phyloP scores from a whole-genome alignment of 2,329 filamentous ascomycete species.

The Aspergillus tamarii region DNA sequence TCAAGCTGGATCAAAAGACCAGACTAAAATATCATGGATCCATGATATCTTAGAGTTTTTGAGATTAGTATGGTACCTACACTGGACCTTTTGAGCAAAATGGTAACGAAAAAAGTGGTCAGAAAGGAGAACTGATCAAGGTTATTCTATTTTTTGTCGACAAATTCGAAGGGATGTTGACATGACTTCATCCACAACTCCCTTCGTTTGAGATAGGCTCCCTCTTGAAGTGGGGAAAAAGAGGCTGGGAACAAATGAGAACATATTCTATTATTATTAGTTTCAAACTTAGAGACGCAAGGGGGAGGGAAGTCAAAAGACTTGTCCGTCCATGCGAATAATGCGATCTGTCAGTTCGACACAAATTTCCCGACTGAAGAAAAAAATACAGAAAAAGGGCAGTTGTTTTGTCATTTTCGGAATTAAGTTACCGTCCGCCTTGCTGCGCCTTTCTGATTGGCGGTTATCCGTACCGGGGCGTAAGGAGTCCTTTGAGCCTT shows the following conservation, averaged over 20 bases:
- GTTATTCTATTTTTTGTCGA: accelerated
- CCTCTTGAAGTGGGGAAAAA: not conserved
- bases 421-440: not conserved
- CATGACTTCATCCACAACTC: not conserved
- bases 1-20: not conserved
- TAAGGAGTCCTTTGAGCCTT: not conserved
- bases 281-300: not conserved
- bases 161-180: too few species aligned
- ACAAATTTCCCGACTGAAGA: not conserved
- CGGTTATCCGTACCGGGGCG: not conserved
- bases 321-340: not conserved
- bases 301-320: not conserved
- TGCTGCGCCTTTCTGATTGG: not conserved
- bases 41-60: not conserved
- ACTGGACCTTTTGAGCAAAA: not conserved
- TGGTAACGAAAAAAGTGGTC: not conserved
- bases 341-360: not conserved
- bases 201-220: not conserved
- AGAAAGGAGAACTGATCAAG: not conserved
- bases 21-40: not conserved
- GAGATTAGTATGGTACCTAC: not conserved
- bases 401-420: not conserved
- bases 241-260: not conserved
- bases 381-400: not conserved
- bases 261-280: not conserved